Percentiles rank a stretch among this genome's conserved stretches.
Evolutionary conservation across 2,329 filamentous ascomycete species (phyloP).

Genomic region (Amauroascus niger): DNA sequence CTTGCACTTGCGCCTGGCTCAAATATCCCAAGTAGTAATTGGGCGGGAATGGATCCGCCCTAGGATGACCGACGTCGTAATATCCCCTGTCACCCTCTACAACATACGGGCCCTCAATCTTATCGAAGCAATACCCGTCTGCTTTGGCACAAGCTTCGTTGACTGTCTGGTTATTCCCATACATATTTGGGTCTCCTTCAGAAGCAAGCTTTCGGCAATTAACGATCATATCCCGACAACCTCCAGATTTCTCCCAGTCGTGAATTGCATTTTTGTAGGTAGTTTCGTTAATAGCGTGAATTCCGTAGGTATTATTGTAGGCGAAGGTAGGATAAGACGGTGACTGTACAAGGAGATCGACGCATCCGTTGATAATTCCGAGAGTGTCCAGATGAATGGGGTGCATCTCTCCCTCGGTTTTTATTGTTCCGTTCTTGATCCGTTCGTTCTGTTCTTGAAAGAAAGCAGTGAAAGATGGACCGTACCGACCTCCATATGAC

Average conservation of each 20-base stretch:
- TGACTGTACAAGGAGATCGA: conserved; percentile 54
- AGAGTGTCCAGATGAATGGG: conserved; percentile 14
- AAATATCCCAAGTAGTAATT: conserved; percentile 48
- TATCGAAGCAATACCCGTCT: conserved; percentile 34
- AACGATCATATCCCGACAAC: conserved; percentile 47
- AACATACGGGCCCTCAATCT: conserved; percentile 39
- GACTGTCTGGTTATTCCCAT: conserved; percentile 38
- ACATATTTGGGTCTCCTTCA: conserved; percentile 43
- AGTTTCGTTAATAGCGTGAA: conserved; percentile 41
- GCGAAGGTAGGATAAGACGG: conserved; percentile 35
- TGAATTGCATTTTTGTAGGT: conserved; percentile 8
- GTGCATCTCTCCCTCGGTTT: conserved; percentile 16
- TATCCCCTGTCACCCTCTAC: conserved; percentile 40
- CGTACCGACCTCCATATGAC: conserved; percentile 40
- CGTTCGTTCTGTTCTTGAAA: conserved; percentile 37
- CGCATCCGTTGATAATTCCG: conserved; percentile 45
- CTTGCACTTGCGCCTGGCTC: conserved; percentile 48
- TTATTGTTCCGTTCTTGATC: conserved; percentile 28
- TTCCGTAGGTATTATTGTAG: conserved; percentile 47
- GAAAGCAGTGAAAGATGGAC: conserved; percentile 33
- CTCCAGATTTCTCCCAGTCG: conserved; percentile 35
- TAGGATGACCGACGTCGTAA: conserved; percentile 48
- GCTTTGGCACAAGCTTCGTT: conserved; percentile 40
- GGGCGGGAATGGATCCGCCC: conserved; percentile 45
- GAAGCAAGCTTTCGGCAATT: conserved; percentile 42